Evolutionary conservation across 2,329 filamentous ascomycete genomes (phyloP).

Genomic region (Pseudocercospora fuligena): DNA sequence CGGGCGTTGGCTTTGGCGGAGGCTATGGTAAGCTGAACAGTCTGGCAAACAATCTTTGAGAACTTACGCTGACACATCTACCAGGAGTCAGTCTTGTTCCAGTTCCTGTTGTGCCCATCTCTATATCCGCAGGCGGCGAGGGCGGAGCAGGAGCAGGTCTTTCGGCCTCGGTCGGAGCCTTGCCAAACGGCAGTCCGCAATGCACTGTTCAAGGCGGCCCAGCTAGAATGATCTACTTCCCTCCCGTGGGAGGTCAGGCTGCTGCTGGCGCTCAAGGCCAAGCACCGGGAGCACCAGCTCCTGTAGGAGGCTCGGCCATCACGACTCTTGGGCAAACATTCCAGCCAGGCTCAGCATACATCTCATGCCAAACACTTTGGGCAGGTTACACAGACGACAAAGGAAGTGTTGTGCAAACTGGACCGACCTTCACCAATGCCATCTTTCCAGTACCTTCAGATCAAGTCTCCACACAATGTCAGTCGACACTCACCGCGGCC

Average conservation of each 20-base stretch:
- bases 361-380: conserved; percentile 24
- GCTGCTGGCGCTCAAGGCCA: background rate
- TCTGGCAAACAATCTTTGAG: background rate
- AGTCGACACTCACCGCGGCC: background rate
- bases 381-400: conserved; percentile 20
- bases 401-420: conserved; percentile 18
- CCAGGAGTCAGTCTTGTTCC: conserved; percentile 10
- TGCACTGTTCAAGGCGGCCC: conserved; percentile 35
- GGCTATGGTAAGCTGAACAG: background rate
- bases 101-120: conserved; percentile 8
- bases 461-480: conserved; percentile 32
- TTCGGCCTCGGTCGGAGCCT: background rate
- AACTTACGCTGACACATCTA: background rate
- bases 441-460: conserved; percentile 32
- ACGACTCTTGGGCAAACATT: conserved; percentile 30
- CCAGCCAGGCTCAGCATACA: conserved; percentile 28
- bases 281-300: conserved; percentile 8
- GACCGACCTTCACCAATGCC: conserved; percentile 32
- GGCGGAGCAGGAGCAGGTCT: conserved; percentile 2
- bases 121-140: conserved; percentile 4
- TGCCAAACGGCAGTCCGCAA: conserved; percentile 13
- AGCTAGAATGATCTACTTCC: conserved; percentile 34
- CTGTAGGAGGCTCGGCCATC: conserved; percentile 15
- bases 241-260: conserved; percentile 15
- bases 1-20: conserved; percentile 7